Evolutionary conservation across 2,329 filamentous ascomycete genomes (phyloP).

Genomic region (Colletotrichum echinochloae): DNA sequence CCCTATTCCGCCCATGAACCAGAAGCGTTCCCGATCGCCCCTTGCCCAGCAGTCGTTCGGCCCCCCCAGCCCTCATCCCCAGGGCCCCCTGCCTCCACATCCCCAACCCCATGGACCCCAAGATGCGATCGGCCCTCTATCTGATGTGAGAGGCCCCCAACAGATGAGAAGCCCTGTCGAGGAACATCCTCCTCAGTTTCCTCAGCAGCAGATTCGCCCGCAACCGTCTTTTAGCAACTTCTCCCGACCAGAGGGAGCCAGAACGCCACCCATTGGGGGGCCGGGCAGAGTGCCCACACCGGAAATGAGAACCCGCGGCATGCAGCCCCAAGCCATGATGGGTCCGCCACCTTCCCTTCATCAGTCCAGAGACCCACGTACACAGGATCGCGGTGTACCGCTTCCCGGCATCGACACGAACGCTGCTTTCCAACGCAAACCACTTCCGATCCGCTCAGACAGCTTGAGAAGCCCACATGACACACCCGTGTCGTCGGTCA

Average conservation of each 20-base stretch:
- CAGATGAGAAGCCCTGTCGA: conserved; percentile 28
- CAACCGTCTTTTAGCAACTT: conserved; percentile 42
- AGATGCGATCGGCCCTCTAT: conserved; percentile 7
- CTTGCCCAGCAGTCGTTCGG: conserved; percentile 53
- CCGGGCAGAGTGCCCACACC: conserved; percentile 37
- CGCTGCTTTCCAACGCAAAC: conserved; percentile 62
- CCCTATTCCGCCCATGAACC: conserved; percentile 55
- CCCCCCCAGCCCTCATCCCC: conserved; percentile 49
- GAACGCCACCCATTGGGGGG: conserved; percentile 37
- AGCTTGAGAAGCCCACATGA: conserved; percentile 49
- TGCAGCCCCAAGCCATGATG: conserved; percentile 43
- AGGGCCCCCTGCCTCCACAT: conserved; percentile 48
- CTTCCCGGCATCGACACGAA: conserved; percentile 33
- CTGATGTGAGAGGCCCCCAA: neutral
- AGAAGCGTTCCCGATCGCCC: conserved; percentile 60
- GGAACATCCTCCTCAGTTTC: conserved; percentile 2
- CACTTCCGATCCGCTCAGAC: conserved; percentile 58
- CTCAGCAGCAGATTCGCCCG: conserved; percentile 28
- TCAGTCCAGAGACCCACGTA: conserved; percentile 21
- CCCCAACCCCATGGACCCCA: conserved; percentile 41
- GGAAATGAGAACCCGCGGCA: conserved; percentile 44
- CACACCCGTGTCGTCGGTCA: conserved; percentile 52
- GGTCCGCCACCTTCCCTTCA: conserved; percentile 26
- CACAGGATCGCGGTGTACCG: conserved; percentile 41
- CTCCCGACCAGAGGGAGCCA: conserved; percentile 39